Base-by-base conservation (phyloP, 805 yeast genomes). In the Metschnikowia sp. region DNA sequence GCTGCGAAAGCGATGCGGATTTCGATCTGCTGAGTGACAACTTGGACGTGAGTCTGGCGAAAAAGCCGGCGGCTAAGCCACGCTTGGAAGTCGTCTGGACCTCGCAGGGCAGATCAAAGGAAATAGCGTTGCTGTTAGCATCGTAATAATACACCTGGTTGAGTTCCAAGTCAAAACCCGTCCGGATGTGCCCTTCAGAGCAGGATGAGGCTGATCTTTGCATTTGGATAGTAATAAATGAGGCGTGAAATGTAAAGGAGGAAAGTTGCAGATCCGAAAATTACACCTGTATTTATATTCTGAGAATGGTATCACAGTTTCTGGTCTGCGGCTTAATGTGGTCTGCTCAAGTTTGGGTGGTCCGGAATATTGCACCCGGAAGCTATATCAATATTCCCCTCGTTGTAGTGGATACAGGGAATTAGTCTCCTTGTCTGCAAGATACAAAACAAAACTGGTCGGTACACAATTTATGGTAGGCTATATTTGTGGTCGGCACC, bases 31-130 rank as follows among this genome's bases (percentile, higher is more conserved):
- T 42, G 12, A 52, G 43, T 26, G 52, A 41, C 38, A 55, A 49
- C 28, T 33, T 45, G 26, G 56, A 44, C 8, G 56, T 44, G 39
- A 54, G 39, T 8, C 43, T 40, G 31, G 48, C 26, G 30, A 55
- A 40, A 7, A 55, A 19, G 11, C 41, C 44, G 33, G 38, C 31
- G 32, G 44, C 42, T 8, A 44, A 33, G 18, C 33, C 18, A 29
- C 43, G 44, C 32, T 47, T 44, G 26, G 37, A 31, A n/a, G 26
- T 15, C 37, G 18, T 54, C 10, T 52, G 49, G 33, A 55, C 59
- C 38, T 55, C 58, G 39, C 53, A 52, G n/a, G 59, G 59, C 36
- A 48, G 47, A 36, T 55, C 59, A 22, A 55, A 55, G 13, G 52
- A 40, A n/a, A 54, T 39, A 28, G 49, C 26, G 9, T 58, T 58